Base-by-base conservation (phyloP, 192 early-diverging fungal genomes). In the Diversispora epigaea region DNA sequence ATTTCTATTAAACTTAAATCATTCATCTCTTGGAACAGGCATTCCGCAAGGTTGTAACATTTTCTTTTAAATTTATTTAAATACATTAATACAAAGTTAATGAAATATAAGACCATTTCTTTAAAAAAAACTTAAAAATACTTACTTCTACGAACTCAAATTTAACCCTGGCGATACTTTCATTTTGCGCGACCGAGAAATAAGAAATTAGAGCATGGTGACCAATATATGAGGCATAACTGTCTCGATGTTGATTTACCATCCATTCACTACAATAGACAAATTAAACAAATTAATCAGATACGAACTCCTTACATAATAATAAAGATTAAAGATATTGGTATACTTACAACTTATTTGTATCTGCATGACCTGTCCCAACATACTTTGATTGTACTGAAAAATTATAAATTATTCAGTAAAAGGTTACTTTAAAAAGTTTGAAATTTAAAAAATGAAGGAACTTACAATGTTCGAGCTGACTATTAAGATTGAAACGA, bases 341-440 rank as follows among this genome's bases (percentile, higher is more conserved):
- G 4, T 15, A 3, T 14, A 76, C 82, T 86, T 89, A 94, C 94
- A 86, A 90, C 85, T 93, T 93, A 65, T 88, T 92, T 49, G 94
- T 96, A 72, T 96, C 94, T 21, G 94, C 93, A 76, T 96, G 92
- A 69, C 94, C 94, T 19, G 93, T 96, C 67, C 94, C 94, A 22
- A 93, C 90, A 73, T 93, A 91, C 82, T 93, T 93, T 32, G 91
- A 92, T 83, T 94, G 93, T 46, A 93, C 89, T 91, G 68, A 60
- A 65, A 39, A 11, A 56, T 55, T 17, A 39, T 12, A 44, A 12
- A 1, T 46, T 22, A 61, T 10, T 44, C 43, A 58, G 6, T 9
- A 50, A 32, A 32, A 32, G 25, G 25, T 43, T 60, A 4, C 19
- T 39, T 21, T 46, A 52, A 17, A 11, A 39, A 69, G 15, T 40